phyloP scores from a whole-genome alignment of 1,139 yeast species.

The Debaryomycetaceae sp. region DNA sequence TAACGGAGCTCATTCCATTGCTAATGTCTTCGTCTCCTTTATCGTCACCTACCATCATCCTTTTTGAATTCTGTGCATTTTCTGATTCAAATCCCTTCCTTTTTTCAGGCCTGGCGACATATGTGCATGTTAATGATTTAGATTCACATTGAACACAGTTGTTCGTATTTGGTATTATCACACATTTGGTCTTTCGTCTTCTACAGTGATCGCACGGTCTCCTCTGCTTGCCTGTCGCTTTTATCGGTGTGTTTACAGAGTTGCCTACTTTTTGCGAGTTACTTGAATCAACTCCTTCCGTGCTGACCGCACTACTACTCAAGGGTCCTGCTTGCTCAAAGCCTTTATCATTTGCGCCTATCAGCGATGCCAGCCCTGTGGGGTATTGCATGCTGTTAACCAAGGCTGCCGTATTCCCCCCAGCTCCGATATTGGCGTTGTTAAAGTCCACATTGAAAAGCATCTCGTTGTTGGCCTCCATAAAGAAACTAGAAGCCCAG shows the following conservation, averaged over 20 bases:
- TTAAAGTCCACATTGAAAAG: conserved; percentile 28
- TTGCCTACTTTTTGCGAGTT: not conserved
- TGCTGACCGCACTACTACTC: not conserved
- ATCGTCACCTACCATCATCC: conserved; percentile 8
- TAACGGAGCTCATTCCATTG: not conserved
- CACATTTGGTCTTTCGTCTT: conserved; percentile 63
- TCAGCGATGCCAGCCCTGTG: not conserved
- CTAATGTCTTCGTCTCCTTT: not conserved
- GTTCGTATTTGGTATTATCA: conserved; percentile 52
- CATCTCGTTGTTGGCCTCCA: conserved; percentile 37
- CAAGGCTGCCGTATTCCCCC: not conserved
- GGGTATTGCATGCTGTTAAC: not conserved
- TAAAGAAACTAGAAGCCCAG: conserved; percentile 39
- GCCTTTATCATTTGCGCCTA: not conserved
- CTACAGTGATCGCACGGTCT: conserved; percentile 72
- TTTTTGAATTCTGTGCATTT: conserved; percentile 14
- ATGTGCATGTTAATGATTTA: conserved; percentile 64
- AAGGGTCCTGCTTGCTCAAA: not conserved
- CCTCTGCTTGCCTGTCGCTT: conserved; percentile 23
- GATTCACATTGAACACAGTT: conserved; percentile 70
- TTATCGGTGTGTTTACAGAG: conserved; percentile 1
- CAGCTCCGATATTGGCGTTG: conserved; percentile 1
- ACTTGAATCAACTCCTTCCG: not conserved
- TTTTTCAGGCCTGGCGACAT: conserved; percentile 31
- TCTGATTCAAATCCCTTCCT: conserved; percentile 25